Conservation (phyloP, 768 basidiomycete genomes). For the Amanita pseudoporphyria region DNA sequence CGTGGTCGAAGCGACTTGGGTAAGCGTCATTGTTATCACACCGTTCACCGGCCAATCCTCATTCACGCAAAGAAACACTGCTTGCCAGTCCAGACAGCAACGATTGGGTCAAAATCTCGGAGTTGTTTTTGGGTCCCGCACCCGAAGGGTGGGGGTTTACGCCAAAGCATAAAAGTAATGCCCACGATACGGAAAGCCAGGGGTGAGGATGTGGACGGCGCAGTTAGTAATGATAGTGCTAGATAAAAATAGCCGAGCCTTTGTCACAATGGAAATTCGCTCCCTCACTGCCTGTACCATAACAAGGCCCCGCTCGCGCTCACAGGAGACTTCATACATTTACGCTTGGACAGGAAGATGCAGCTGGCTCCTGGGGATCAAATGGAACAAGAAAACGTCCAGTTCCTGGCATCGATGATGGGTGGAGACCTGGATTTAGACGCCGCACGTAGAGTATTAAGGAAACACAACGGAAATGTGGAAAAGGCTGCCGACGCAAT, state of each 20-base stretch:
- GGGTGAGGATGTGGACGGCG: slow-evolving; percentile 25
- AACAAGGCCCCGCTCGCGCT: neutral
- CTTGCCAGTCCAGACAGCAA: slow-evolving; percentile 68
- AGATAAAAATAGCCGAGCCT: neutral
- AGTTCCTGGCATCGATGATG: slow-evolving; percentile 25
- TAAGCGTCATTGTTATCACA: slow-evolving; percentile 23
- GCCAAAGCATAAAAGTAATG: slow-evolving; percentile 93
- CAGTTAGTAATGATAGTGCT: neutral
- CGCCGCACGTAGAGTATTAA: slow-evolving; percentile 43
- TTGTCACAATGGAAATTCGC: neutral
- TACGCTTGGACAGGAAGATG: slow-evolving; percentile 9
- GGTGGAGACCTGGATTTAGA: slow-evolving; percentile 29
- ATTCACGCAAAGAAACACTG: slow-evolving; percentile 56
- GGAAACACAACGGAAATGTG: slow-evolving; percentile 50
- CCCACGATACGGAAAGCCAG: slow-evolving; percentile 39
- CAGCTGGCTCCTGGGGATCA: slow-evolving; percentile 19
- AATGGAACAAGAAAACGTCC: slow-evolving; percentile 22
- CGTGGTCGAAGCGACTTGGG: slow-evolving; percentile 83
- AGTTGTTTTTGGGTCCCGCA: slow-evolving; percentile 88
- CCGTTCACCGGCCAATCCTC: neutral
- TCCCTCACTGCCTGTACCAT: neutral
- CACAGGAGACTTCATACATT: neutral
- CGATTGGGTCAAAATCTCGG: slow-evolving; percentile 90
- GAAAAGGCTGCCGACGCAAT: slow-evolving; percentile 47
- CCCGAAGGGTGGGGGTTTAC: slow-evolving; percentile 80